A percentile compares a stretch with the other conserved stretches of the same genome.
Conservation (phyloP, 2,329 filamentous ascomycete species). For the Proliferodiscus dingleyae region DNA sequence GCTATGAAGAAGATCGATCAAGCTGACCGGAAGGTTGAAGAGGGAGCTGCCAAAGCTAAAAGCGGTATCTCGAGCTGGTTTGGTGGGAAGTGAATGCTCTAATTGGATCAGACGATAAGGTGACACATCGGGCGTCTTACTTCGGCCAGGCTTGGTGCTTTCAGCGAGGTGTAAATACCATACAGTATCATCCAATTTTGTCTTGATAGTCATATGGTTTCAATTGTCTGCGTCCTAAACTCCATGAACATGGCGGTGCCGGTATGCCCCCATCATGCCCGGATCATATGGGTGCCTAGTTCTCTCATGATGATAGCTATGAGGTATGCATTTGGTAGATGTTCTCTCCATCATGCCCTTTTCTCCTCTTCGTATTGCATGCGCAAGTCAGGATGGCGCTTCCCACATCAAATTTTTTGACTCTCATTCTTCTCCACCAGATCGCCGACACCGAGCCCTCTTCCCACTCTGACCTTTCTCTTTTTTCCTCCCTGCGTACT, state of each 20-base stretch:
- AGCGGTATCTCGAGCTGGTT: conserved; percentile 83
- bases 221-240: too few species aligned
- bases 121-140: neutral
- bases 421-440: conserved; percentile 68
- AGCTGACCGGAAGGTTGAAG: conserved; percentile 77
- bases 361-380: too few species aligned
- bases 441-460: conserved; percentile 72
- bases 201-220: too few species aligned
- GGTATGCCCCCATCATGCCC: too few species aligned
- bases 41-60: conserved; percentile 77
- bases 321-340: too few species aligned
- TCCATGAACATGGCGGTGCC: too few species aligned
- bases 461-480: conserved; percentile 81
- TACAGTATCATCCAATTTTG: too few species aligned
- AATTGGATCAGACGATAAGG: neutral
- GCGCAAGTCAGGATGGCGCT: too few species aligned
- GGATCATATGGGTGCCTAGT: too few species aligned
- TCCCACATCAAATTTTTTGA: conserved; percentile 37
- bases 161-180: too few species aligned
- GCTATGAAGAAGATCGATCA: conserved; percentile 71
- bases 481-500: conserved; percentile 48
- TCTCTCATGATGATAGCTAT: too few species aligned
- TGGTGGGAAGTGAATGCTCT: conserved; percentile 49
- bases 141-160: neutral
- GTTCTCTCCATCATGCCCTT: neutral